These are phyloP conservation scores for Coleophoma eucalyptorum DNA, from an alignment of 2,329 filamentous ascomycete genomes.

Conservation along the genomic window DNA sequence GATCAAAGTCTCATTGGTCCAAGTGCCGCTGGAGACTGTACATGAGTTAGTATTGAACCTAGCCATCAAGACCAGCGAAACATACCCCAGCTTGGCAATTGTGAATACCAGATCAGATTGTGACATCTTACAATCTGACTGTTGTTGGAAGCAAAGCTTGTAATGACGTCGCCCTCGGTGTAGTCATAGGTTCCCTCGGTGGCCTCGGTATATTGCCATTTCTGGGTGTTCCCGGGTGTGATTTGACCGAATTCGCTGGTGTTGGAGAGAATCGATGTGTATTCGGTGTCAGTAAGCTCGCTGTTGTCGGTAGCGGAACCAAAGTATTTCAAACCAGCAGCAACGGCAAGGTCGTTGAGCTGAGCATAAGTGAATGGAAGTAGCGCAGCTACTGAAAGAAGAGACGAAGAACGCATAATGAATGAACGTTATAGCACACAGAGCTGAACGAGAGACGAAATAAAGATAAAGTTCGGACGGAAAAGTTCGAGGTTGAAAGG, in stretches of 20 bases:
- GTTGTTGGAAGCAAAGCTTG: constrained; percentile 42
- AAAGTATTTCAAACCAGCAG: constrained; percentile 52
- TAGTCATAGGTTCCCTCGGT: constrained; percentile 52
- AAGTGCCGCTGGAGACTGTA: constrained; percentile 39
- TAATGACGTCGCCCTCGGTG: constrained; percentile 50
- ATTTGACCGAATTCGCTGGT: constrained; percentile 59
- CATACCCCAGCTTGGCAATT: constrained; percentile 46
- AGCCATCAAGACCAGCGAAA: not conserved
- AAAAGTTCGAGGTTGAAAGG: not conserved
- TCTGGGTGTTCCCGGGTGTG: constrained; percentile 60
- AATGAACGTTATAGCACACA: not conserved
- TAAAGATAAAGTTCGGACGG: not conserved
- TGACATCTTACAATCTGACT: constrained; percentile 59
- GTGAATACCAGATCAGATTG: constrained; percentile 46
- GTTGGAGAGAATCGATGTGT: constrained; percentile 51
- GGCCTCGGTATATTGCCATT: constrained; percentile 62
- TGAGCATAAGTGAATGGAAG: constrained; percentile 9
- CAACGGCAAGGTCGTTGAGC: constrained; percentile 40
- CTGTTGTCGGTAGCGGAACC: constrained; percentile 55
- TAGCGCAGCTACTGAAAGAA: constrained; percentile 5
- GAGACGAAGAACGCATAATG: constrained; percentile 1
- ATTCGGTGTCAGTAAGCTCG: constrained; percentile 43
- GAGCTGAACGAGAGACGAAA: not conserved
- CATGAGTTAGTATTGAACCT: too few species aligned
- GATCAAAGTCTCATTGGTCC: constrained; percentile 55